Base-by-base conservation (phyloP, 345 rosid species). In the Acer saccharum region DNA sequence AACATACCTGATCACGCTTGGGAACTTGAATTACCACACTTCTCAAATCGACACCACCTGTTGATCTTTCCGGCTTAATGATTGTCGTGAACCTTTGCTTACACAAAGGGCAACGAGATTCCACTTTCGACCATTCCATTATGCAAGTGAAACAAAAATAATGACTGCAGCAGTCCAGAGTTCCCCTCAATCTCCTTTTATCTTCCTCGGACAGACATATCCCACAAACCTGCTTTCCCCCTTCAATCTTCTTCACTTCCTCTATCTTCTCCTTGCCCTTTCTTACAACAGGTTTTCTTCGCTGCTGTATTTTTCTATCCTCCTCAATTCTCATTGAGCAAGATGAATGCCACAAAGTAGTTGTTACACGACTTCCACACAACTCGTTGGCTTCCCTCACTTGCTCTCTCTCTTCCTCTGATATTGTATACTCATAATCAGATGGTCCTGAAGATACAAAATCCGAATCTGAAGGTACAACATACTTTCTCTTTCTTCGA, bases 101-200 rank as follows among this genome's bases (percentile, higher is more conserved):
- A 89, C 99, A 97, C 76, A 89, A 74, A 14, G 99, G 99, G 77
- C 99, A 97, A 71, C 98, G 98, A 62, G 99, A 91, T 84, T 97
- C 99, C 72, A 97, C 97, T 81, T 91, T 94, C 1, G 99, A 93
- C 99, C 99, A 97, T 78, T 89, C 98, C 93, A 89, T 89, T 77
- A 97, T 94, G 89, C 99, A 97, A 55, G 93, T 84, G 84, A 94
- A 97, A 80, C 99, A 97, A 83, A 97, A 97, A 84, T 94, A 91
- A 84, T 97, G 99, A 79, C 88, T 80, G 86, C 99, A 97, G 76
- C 97, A 94, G 85, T 93, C 80, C 61, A 97, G 79, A 13, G 87
- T 90, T 75, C 98, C 99, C 79, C 90, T 91, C 68, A 90, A 85
- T 83, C 94, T 90, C 73, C 96, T 87, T 84, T 87, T 93, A 74